Evolutionary conservation across 1,284 basidiomycete species (phyloP), one percentile per base, ranked within the genome.

Genomic region (Naganishia cerealis): DNA sequence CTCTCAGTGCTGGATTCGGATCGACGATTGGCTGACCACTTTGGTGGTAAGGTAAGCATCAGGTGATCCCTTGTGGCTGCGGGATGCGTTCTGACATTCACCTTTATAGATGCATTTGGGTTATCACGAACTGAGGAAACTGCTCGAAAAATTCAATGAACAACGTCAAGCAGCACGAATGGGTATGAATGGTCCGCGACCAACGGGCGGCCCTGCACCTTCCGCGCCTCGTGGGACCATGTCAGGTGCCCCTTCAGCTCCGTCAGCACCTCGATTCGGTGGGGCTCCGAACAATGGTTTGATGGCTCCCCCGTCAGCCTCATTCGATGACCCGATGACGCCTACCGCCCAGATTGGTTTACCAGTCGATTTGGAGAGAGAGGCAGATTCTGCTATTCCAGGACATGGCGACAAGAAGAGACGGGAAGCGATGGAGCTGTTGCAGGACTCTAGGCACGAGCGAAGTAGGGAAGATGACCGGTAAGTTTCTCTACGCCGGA

Each of bases 1-100:
- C 85, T 99, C 56, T 96, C 92, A 40, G 92, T 99, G 38, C 85
- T 99, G 69, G 96, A 99, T 82, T 98, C 94, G 71, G 96, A 99
- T 84, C 89, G 96, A 79, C 92, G 96, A 80, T 84, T 99, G 72
- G 96, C 96, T 61, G 96, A 99, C 83, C 96, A 99, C 81, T 99
- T 99, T 83, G 96, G 96, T 82, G 96, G 96, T 75, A 99, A 99
- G 84, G 94, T 92, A 75, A 78, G 87, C 74, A 18, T 13, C 18
- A 50, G 15, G 7, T 50, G n/a, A 24, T 8, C 21, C 46, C 3
- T 50, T 13, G 13, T 24, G 8, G 21, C 15, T 1, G 46, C n/a
- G 46, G n/a, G 24, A 24, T 50, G 16, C 16, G 21, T 21, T 21
- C 24, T 50, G 46, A 50, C 46, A 24, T 10, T 21, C 21, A 8